Evolutionary conservation across 2,329 filamentous ascomycete species (phyloP), one percentile per base, ranked within the genome.

Genomic region (Fusarium mundagurra): DNA sequence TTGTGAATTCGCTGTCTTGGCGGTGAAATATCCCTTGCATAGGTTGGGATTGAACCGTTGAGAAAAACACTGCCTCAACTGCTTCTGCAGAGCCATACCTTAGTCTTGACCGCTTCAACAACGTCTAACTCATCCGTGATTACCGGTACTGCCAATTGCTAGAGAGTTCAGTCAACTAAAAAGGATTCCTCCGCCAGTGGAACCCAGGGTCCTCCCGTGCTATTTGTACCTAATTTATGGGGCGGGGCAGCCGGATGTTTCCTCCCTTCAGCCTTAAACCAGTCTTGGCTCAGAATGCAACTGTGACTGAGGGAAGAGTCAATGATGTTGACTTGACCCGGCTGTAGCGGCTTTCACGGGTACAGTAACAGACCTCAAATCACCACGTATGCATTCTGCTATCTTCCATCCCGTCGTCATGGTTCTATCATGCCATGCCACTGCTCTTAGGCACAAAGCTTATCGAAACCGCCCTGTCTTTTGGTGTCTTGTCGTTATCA

Each of bases 361-460:
- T 53, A 39, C 34, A 39, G 34, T 39, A 61, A 22, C 34, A 53
- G 58, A 5, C 24, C 9, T n/a, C 58, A 34, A 27, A 39, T 38
- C 36, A 54, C 48, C 22, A 18, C 36, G 36, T 1, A 24, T 53
- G n/a, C 17, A n/a, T 55, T 55, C 51, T 55, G 24, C 51, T 41
- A 55, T 55, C 51, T 36, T 44, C n/a, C 2, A 45, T 20, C 20
- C 18, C 38, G 12, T 50, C 70, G 70, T 69, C 70, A 73, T 72
- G 51, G 43, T 51, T 50, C 10, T 48, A 47, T 59, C 60, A 71
- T 71, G 33, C 18, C 41, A 61, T 60, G 20, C 31, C 44, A 41
- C 54, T 41, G 34, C 31, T 8, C 22, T n/a, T 59, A n/a, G 59
- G 54, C 58, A 66, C 66, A 71, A 73, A 73, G 60, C 69, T 72